Evolutionary conservation across 1,284 basidiomycete genomes (phyloP), one percentile per base, ranked within the genome.

Genomic region (Ganoderma sp.): DNA sequence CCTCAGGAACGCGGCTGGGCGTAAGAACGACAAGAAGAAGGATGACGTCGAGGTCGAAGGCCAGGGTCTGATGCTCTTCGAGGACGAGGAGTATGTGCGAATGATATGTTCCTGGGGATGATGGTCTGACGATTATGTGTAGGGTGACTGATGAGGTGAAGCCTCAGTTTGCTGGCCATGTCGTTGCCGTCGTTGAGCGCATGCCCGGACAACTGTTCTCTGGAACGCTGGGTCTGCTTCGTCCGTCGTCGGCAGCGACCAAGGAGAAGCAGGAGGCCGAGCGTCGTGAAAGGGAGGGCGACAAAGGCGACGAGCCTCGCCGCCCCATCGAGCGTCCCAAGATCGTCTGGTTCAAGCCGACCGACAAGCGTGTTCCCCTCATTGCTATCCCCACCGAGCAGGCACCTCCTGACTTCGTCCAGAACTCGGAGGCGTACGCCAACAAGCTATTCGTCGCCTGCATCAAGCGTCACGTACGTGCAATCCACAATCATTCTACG

Each of bases 301-400:
- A 97, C 78, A 88, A 90, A 68, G 94, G 90, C 42, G 92, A 92
- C 69, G 90, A 94, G 75, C 91, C 92, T 52, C 87, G 91, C 71
- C 88, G 91, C 52, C 87, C 90, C 8, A 89, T 93, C 61, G 94
- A 96, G 80, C 91, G 97, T 56, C 98, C 97, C 73, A 99, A 98
- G 87, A 99, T 99, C 75, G 96, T 99, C 64, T 99, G 98, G 98
- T 99, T 99, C 87, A 97, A 99, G 81, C 98, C 98, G 2, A 98
- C 97, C 45, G 97, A 99, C 85, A 99, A 99, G 83, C 94, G 98
- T 71, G 98, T 99, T 6, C 98, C 98, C 63, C 87, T 99, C 57
- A 99, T 99, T 77, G 98, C 98, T 65, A 99, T 99, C 74, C 98
- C 97, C n/a, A 98, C 96, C 15, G 98, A 99, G 78, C 98, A 99